Evolutionary conservation across 106 monocot species (phyloP).

Genomic region (Amphibolis antarctica): DNA sequence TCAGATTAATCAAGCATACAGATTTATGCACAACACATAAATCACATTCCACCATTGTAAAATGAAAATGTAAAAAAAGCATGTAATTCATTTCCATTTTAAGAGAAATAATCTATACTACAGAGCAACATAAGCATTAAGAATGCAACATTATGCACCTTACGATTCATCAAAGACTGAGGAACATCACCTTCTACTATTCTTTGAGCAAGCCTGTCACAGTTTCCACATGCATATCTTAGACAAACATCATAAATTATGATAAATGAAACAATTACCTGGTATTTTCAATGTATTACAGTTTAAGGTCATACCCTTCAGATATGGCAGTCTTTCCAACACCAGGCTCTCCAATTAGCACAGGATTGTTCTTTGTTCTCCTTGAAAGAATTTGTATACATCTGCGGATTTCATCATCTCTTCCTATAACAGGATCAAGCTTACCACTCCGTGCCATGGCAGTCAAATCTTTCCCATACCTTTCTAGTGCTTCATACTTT

Average conservation of each 20-base stretch:
- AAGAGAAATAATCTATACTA: background rate
- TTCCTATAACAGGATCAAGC: slow-evolving; percentile 99
- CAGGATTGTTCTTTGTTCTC: slow-evolving; percentile 98
- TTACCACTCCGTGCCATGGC: slow-evolving; percentile 95
- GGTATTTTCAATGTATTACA: slow-evolving; percentile 1
- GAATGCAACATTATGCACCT: slow-evolving; percentile 19
- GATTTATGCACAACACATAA: too few species aligned
- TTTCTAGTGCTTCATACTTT: slow-evolving; percentile 93
- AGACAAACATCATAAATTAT: background rate
- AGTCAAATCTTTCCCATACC: slow-evolving; percentile 96
- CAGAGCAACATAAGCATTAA: background rate
- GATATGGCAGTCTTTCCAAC: slow-evolving; percentile 99
- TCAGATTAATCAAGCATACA: too few species aligned
- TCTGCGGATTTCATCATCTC: slow-evolving; percentile 98
- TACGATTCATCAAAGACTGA: slow-evolving; percentile 95
- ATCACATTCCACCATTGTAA: too few species aligned
- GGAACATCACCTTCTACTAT: slow-evolving; percentile 98
- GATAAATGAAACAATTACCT: background rate
- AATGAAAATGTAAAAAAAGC: too few species aligned
- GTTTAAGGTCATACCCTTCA: slow-evolving; percentile 62
- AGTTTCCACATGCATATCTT: background rate
- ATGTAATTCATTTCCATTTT: background rate
- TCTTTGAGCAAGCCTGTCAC: slow-evolving; percentile 91
- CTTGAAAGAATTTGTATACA: slow-evolving; percentile 98
- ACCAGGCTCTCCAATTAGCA: slow-evolving; percentile 99